Evolutionary conservation across 371 early-diverging fungal genomes (phyloP), one percentile per base, ranked within the genome.

Genomic region (Umbelopsis sp.): DNA sequence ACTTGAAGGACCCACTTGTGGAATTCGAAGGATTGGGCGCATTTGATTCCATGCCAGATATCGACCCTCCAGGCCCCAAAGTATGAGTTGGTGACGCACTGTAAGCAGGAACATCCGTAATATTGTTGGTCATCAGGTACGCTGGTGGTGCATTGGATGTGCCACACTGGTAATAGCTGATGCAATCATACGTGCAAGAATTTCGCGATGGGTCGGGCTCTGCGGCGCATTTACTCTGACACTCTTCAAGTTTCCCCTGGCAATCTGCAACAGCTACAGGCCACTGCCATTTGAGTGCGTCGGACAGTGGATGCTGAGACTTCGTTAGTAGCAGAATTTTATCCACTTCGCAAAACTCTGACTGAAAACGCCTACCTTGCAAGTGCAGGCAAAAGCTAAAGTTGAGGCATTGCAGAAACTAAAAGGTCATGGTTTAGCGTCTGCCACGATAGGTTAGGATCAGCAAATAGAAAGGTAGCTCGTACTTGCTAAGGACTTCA

Each of bases 161-260:
- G 20, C 66, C 66, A 25, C 66, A 65, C 18, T 65, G 48, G 25
- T 65, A 65, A 46, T 65, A 65, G 14, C 51, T 37, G 4, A 20
- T 65, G 32, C 50, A 65, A 35, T 57, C 57, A 35, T 57, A 57
- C 12, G 57, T 57, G 35, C 57, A 57, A 57, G 37, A 57, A 35
- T 18, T 29, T 35, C 57, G 16, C 6, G 57, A 35, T 16, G 57
- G 57, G 14, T 57, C 57, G 12, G 57, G 18, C 29, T 57, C 37
- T 29, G n/a, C 18, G 3, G 57, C 35, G n/a, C 57, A 57, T 35
- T 57, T 57, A 18, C 32, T 32, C 18, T 57, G 57, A 35, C 57
- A 57, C 18, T 57, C 57, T 35, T 29, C 16, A 8, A 57, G 35
- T 37, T 57, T 57, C 35, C 57, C 57, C 35, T 57, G 57, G n/a